Base-by-base conservation (phyloP, 2,329 filamentous ascomycete genomes). In the Colletotrichum australisinense region DNA sequence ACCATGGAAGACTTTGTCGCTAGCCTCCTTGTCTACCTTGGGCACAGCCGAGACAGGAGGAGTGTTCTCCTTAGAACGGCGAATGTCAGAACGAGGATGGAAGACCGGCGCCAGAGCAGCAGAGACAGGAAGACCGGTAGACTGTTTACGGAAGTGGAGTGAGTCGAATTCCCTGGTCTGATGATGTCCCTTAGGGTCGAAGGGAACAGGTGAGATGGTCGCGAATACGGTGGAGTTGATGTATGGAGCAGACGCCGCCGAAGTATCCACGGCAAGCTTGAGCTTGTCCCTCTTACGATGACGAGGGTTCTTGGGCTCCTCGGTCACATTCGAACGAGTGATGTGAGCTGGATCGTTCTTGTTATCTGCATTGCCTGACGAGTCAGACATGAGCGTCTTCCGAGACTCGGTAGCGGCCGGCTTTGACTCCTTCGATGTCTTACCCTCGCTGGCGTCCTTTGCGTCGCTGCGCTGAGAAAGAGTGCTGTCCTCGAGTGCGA, bases 41-140 rank as follows among this genome's bases (percentile, higher is more conserved):
- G 19, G n/a, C 38, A 78, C 76, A 58, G 78, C 79, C 6, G 76
- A 77, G 63, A 76, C 76, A n/a, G 78, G 69, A n/a, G 79, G 78
- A 30, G 70, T 76, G 26, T 69, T 75, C 7, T 77, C 72, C 55
- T 76, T 75, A 49, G 58, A 26, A 9, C 26, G 32, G 24, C 30
- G 53, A 38, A 38, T 4, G 24, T 68, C 63, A 24, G 52, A 75
- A 8, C 84, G 84, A 42, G 87, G 86, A 64, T 86, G 83, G 67
- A 89, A 89, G 0, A 86, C 83, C 2, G 87, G 84, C 22, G 87
- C 87, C 60, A 87, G 78, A 38, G 88, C 87, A 32, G 87, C 86
- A 67, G 81, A 83, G 55, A 83, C 83, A 1, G 87, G 85, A 35
- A 89, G 79, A 24, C 81, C 79, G 3, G 60, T 35, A 16, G 81